These are phyloP conservation scores for Geranium brycei DNA, from an alignment of 345 rosid genomes.

Conservation along the genomic window DNA sequence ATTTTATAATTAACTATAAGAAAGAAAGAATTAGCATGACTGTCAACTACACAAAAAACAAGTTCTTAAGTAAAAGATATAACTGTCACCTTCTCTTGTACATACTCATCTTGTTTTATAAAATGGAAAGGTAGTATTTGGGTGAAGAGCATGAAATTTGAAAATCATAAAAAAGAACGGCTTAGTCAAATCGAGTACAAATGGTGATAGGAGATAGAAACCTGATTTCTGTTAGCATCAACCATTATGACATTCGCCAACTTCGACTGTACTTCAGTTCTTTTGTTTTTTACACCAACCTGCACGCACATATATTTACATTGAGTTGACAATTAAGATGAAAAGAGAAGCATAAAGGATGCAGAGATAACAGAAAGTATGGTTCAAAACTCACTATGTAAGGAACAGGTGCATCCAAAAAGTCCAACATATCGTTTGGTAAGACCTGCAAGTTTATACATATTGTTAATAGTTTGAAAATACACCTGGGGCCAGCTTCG, in stretches of 20 bases:
- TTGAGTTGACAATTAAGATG: not conserved
- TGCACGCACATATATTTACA: conserved; percentile 13
- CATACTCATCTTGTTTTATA: too few species aligned
- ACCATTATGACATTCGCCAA: conserved; percentile 32
- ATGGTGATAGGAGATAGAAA: conserved; percentile 14
- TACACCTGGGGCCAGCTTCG: not conserved
- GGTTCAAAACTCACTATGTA: conserved; percentile 52
- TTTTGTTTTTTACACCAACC: conserved; percentile 94
- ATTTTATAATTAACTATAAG: not conserved
- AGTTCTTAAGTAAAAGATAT: not conserved
- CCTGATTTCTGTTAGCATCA: conserved; percentile 66
- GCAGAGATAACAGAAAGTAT: not conserved
- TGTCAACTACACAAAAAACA: not conserved
- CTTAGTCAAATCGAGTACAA: conserved; percentile 4
- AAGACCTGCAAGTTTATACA: conserved; percentile 47
- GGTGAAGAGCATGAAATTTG: not conserved
- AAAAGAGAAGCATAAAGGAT: not conserved
- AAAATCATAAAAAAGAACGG: not conserved
- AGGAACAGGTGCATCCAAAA: conserved; percentile 95
- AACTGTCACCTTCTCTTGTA: not conserved
- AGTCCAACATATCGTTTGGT: conserved; percentile 92
- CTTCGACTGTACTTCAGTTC: conserved; percentile 49
- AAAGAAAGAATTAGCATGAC: not conserved
- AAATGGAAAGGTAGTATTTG: too few species aligned
- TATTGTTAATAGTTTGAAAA: conserved; percentile 7